phyloP scores from a whole-genome alignment of 2,329 filamentous ascomycete species.

The Penicillium oxalicum region DNA sequence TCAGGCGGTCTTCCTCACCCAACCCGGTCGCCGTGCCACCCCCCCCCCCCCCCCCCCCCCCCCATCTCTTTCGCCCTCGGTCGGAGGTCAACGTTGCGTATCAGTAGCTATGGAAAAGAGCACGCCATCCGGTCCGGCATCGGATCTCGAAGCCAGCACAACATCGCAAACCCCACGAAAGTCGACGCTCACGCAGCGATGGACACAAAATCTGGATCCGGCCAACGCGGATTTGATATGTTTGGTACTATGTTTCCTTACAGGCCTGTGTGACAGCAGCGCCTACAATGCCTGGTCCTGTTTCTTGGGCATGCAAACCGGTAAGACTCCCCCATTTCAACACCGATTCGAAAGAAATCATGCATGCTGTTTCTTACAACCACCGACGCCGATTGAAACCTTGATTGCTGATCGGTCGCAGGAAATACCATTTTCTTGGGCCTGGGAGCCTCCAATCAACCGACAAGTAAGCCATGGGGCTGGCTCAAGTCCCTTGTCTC shows the following conservation, averaged over 20 bases:
- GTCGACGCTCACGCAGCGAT: slow-evolving; percentile 19
- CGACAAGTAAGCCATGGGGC: slow-evolving; percentile 35
- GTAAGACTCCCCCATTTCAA: slow-evolving; percentile 22
- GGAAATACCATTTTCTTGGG: slow-evolving; percentile 45
- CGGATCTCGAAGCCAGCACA: slow-evolving; percentile 19
- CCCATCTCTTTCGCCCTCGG: background rate
- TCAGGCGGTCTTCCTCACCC: too few species aligned
- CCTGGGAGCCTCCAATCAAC: slow-evolving; percentile 39
- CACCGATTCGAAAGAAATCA: background rate
- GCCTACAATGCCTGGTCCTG: slow-evolving; percentile 45
- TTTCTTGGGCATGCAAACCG: slow-evolving; percentile 45
- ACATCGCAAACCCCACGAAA: slow-evolving; percentile 5
- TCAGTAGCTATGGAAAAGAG: slow-evolving; percentile 15
- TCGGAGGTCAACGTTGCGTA: background rate
- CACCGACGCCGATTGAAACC: background rate
- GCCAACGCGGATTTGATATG: slow-evolving; percentile 34
- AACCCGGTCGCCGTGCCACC: too few species aligned
- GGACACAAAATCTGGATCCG: slow-evolving; percentile 26
- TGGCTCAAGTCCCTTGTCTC: slow-evolving; percentile 43
- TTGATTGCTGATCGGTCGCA: slow-evolving; percentile 10
- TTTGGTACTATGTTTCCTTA: slow-evolving; percentile 38
- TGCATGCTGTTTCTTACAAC: background rate
- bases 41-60: too few species aligned
- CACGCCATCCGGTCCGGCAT: slow-evolving; percentile 5
- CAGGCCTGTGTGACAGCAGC: slow-evolving; percentile 41